Evolutionary conservation across 352 stramenopile genomes (phyloP), one percentile per base, ranked within the genome.

Genomic region (Phytopythium litorale): DNA sequence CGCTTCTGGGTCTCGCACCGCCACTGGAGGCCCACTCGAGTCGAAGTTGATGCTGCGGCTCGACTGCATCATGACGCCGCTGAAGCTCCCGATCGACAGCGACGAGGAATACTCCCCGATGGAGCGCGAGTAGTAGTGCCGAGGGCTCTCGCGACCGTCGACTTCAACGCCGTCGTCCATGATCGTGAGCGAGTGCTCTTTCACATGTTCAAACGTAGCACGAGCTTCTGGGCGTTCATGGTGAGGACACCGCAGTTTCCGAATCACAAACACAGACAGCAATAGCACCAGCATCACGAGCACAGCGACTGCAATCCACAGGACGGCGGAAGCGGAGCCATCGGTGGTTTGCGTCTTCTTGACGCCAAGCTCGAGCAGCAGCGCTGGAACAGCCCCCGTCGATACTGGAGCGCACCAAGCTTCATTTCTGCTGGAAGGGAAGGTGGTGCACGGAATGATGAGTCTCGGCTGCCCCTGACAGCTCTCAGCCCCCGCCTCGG

Each of bases 401-500:
- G 63, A 58, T 38, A 60, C 67, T 55, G 76, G 76, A 11, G 62
- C 28, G 42, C 78, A 88, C 78, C 78, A 88, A 57, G 43, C 43
- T 30, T 30, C 43, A 7, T 71, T 55, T 4, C 32, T 66, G 40
- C 32, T 65, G 25, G 62, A 58, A 25, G 69, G 25, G 12, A 71
- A 66, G 32, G 50, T 67, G 3, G 64, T 67, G 46, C 78, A 88
- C 12, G 78, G 78, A 42, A 83, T 73, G 16, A 76, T 69, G 15
- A 84, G 53, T 12, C 58, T 68, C 52, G 72, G 57, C 30, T 71
- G 62, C 4, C 48, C 33, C 2, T 66, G 64, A 56, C 75, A 87
- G 3, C 45, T 56, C 6, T 33, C 62, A 16, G 40, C 55, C 0
- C 25, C 30, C 1, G 11, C 40, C 18, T 33, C 61, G 18, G 30